phyloP scores from a whole-genome alignment of 2,329 filamentous ascomycete species.

The Trichophyton simii region DNA sequence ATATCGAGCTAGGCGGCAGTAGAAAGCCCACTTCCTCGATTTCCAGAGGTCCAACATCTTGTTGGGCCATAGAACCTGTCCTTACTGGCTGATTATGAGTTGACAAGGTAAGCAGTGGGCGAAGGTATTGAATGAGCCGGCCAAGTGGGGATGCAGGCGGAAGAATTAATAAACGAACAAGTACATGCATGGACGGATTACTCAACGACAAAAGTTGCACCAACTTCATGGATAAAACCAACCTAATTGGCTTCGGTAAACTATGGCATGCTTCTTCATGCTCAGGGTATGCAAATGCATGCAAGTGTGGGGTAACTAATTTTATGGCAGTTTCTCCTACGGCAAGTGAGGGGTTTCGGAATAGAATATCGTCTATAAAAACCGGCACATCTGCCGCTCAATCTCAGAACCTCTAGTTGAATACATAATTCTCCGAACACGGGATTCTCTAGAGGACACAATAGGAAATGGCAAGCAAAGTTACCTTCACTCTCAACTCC shows the following conservation, averaged over 20 bases:
- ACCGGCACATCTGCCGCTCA: not conserved
- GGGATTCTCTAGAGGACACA: not conserved
- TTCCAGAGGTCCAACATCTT: too few relatives aligned
- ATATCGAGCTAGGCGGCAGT: too few relatives aligned
- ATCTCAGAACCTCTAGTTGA: not conserved
- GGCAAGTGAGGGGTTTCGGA: not conserved
- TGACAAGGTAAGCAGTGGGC: too few relatives aligned
- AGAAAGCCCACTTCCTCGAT: too few relatives aligned
- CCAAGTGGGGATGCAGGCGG: too few relatives aligned
- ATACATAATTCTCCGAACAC: not conserved
- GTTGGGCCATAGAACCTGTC: too few relatives aligned
- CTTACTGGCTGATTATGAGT: too few relatives aligned
- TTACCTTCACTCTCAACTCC: constrained; percentile 49
- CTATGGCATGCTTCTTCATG: not conserved
- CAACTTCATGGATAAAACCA: not conserved
- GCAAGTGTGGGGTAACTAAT: not conserved
- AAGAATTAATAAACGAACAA: too few relatives aligned
- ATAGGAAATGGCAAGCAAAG: not conserved
- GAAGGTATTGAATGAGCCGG: too few relatives aligned
- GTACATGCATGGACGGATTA: too few relatives aligned
- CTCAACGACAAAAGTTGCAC: not conserved
- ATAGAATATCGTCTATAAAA: not conserved
- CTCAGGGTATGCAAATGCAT: not conserved
- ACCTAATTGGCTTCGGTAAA: not conserved
- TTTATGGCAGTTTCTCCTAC: not conserved